Evolutionary conservation across 2,329 filamentous ascomycete species (phyloP).

Genomic region (Penicillium freii): DNA sequence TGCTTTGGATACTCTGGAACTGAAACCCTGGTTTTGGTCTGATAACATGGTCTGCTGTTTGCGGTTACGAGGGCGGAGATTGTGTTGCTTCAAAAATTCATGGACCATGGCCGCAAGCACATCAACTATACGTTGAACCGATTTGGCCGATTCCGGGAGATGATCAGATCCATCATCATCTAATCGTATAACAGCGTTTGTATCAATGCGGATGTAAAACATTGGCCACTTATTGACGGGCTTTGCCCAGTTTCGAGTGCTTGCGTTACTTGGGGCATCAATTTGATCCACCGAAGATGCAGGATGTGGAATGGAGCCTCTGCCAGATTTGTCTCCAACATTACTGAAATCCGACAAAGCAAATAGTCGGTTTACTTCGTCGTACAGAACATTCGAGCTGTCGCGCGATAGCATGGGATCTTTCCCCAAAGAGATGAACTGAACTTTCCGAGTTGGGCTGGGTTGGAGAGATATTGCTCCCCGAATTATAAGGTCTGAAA

Average conservation of each 20-base stretch:
- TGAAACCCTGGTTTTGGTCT: slow-evolving; percentile 1
- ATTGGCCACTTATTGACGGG: slow-evolving; percentile 80
- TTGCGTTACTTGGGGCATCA: slow-evolving; percentile 39
- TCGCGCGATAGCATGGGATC: slow-evolving; percentile 59
- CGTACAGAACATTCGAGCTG: slow-evolving; percentile 66
- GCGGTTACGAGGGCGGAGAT: slow-evolving; percentile 58
- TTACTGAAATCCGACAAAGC: slow-evolving; percentile 72
- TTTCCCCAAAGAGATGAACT: slow-evolving; percentile 80
- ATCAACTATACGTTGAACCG: slow-evolving; percentile 58
- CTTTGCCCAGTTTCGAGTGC: slow-evolving; percentile 57
- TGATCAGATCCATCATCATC: slow-evolving; percentile 41
- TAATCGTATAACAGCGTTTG: slow-evolving; percentile 43
- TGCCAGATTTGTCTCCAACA: slow-evolving; percentile 45
- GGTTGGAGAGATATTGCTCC: slow-evolving; percentile 72
- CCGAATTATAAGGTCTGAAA: slow-evolving; percentile 59
- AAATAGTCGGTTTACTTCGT: slow-evolving; percentile 77
- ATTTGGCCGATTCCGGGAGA: slow-evolving; percentile 37
- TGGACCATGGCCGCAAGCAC: slow-evolving; percentile 67
- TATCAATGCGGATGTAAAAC: slow-evolving; percentile 73
- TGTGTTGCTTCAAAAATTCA: slow-evolving; percentile 72
- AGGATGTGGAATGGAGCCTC: slow-evolving; percentile 5
- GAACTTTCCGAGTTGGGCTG: slow-evolving; percentile 66
- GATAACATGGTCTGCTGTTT: slow-evolving; percentile 18
- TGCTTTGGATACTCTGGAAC: slow-evolving; percentile 1
- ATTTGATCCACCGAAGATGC: slow-evolving; percentile 27